Conservation (phyloP, 768 basidiomycete genomes). For the Amylocystis lapponica region DNA sequence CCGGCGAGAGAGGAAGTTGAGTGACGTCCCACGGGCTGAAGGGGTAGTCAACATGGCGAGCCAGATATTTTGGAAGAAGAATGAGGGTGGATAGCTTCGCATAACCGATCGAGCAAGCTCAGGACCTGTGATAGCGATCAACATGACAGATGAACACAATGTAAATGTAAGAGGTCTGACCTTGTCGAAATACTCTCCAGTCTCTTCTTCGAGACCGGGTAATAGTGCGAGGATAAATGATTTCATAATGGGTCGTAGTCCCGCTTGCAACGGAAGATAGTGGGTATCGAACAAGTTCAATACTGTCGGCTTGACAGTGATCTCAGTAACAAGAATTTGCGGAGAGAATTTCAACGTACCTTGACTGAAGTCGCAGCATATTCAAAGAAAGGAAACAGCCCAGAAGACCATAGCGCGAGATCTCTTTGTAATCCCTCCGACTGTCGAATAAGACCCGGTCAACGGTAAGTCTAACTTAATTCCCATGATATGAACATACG, state of each 20-base stretch:
- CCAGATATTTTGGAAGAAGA: slow-evolving; percentile 97
- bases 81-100: slow-evolving; percentile 77
- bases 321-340: slow-evolving; percentile 1
- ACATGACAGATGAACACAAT: background rate
- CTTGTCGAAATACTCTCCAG: slow-evolving; percentile 95
- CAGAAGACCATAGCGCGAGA: slow-evolving; percentile 90
- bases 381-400: slow-evolving; percentile 97
- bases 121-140: slow-evolving; percentile 60
- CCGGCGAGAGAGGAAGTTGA: slow-evolving; percentile 82
- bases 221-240: slow-evolving; percentile 90
- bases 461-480: background rate
- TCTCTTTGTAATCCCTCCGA: slow-evolving; percentile 83
- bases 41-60: slow-evolving; percentile 88
- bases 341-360: slow-evolving; percentile 35
- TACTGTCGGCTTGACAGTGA: slow-evolving; percentile 59
- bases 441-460: slow-evolving; percentile 32
- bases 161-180: slow-evolving; percentile 26
- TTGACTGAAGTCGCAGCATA: slow-evolving; percentile 99
- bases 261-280: slow-evolving; percentile 80
- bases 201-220: slow-evolving; percentile 96
- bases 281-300: slow-evolving; percentile 90
- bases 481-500: slow-evolving; percentile 40
- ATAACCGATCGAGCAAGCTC: slow-evolving; percentile 71
- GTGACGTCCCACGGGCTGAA: slow-evolving; percentile 73
- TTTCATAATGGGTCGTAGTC: slow-evolving; percentile 87